Base-by-base conservation (phyloP, 2,329 filamentous ascomycete species). In the Penicillium vulpinum region DNA sequence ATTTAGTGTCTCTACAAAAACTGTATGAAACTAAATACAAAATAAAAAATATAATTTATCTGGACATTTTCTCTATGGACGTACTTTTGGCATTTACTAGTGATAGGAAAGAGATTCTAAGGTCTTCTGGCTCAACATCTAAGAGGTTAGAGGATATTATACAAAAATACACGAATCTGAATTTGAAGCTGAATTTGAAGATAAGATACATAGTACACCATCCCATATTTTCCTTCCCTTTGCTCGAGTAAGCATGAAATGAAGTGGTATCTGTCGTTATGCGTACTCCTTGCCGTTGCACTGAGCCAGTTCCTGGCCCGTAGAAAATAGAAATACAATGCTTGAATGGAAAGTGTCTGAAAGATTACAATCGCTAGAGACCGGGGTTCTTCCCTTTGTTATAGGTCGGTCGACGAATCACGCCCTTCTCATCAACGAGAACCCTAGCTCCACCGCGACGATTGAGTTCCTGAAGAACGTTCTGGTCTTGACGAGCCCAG, bases 401-500 rank as follows among this genome's bases (percentile, higher is more conserved):
- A n/a, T 58, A 48, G 15, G 52, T 57, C 11, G 59, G 54, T 5
- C 66, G 66, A 24, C 63, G 62, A 45, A 74, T 67, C 11, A 75
- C 67, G 2, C 73, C 74, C 21, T 68, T 69, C 26, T 70, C 66
- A 52, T 76, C 71, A 3, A 70, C 53, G 18, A 62, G 62, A n/a
- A 74, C 57, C 15, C 56, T 61, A 4, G 62, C 57, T 18, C 68
- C 60, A 3, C 69, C 68, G 18, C 69, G 69, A 36, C 62, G 68
- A 26, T 58, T 56, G 3, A 70, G 65, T 44, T 75, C 72, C 22
- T 47, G 54, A 15, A 67, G 55, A 21, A 74, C 60, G 21, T 74
- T 71, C 43, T 69, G 66, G 48, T 75, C 70, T 3, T 67, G 67
- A 33, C 67, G 61, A 13, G 69, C 71, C 69, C 73, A 78, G 7